Base-by-base conservation (phyloP, 2,329 filamentous ascomycete species). In the Pleomassaria siparia region DNA sequence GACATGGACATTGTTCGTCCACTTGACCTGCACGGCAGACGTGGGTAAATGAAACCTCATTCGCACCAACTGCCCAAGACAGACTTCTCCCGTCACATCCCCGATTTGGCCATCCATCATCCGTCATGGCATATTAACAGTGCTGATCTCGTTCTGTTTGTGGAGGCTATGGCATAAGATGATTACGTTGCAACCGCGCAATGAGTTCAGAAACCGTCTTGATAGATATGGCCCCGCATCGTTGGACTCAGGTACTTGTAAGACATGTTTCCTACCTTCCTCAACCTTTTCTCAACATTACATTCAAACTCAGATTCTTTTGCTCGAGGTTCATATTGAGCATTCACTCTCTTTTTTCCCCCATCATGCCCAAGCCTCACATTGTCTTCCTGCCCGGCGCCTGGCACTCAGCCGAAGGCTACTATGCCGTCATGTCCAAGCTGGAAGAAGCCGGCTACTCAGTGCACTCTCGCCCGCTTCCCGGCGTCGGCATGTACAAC, bases 381-480 rank as follows among this genome's bases (percentile, higher is more conserved):
- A 58, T 73, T 32, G 59, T 74, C 40, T 53, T 73, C 26, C 47
- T 74, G 4, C 67, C 68, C 5, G 70, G 71, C 5, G 68, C 65
- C 24, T 70, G 66, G 68, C 71, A 75, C 55, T 50, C 53, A 0
- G 68, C 71, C 11, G 47, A 42, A 4, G 55, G 40, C 54, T 69
- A 66, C 47, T 54, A 47, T 1, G 47, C 46, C 7, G 55, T 72
- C 8, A 60, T 47, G 8, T 28, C 37, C 15, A 57, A 62, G n/a
- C 66, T 74, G 15, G 46, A 66, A 41, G 50, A 49, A 6, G 40
- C 54, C 13, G 65, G 64, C 16, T 72, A 73, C 52, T 57, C 60
- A 1, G 54, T 61, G 25, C 52, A 62, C 6, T 44, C 56, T 11
- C 46, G 59, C 18, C 57, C 65, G 18, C 54, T 73, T 3, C 64